Base-by-base conservation (phyloP, 768 basidiomycete species). In the Tephrocybe sp. region DNA sequence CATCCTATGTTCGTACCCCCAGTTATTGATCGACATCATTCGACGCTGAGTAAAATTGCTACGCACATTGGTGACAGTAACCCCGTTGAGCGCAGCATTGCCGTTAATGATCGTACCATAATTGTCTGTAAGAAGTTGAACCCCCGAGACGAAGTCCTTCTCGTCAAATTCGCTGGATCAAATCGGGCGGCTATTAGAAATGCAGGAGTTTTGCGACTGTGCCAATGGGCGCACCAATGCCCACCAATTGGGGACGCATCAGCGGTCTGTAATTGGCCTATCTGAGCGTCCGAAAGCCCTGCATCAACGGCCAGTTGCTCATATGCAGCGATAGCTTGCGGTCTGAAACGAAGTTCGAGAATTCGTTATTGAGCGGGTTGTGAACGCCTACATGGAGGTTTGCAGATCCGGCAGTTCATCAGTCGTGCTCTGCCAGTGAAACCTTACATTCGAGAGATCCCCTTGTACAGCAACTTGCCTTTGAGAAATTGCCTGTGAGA, bases 381-480 rank as follows among this genome's bases (percentile, higher is more conserved):
- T 9, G 8, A 36, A 45, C 10, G 36, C 49, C 37, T 34, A 63
- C 62, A 65, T 65, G 1, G 62, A 61, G 18, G 41, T 47, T 47
- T 63, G 41, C 4, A 65, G 52, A 8, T 54, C 45, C 8, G 57
- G 56, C 5, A 64, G 56, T 3, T 66, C 65, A 34, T 66, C 40
- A 2, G 53, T 50, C 17, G 63, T 64, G 50, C 56, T 61, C 42
- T 65, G 64, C 58, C 61, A 64, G 21, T 65, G 64, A 30, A 65
- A 40, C 5, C 64, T 56, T 21, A 60, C 37, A 14, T 53, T 52
- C 14, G 61, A 58, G 18, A 64, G 51, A 40, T 66, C 60, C 10
- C 65, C 65, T 43, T 62, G 58, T 4, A 66, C 63, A 3, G 45
- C 20, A 18, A 62, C 63, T 55, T 66, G 61, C 3, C 64, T 65